Evolutionary conservation across 2,329 filamentous ascomycete genomes (phyloP).

Genomic region (Diaporthe citriasiana): DNA sequence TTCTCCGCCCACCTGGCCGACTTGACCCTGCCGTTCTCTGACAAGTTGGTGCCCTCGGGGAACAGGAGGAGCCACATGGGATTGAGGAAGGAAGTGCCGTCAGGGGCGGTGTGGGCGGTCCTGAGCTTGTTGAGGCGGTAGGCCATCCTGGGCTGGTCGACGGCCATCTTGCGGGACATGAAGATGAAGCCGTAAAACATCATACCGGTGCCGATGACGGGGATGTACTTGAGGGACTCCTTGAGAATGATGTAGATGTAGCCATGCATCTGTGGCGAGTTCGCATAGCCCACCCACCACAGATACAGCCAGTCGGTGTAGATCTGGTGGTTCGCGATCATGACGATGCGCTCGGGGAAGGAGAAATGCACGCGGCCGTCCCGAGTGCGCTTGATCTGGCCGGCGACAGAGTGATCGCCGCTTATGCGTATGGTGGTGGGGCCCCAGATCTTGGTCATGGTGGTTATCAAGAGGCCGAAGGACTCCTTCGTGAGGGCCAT

Average conservation of each 20-base stretch:
- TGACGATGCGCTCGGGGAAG: constrained; percentile 84
- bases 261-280: constrained; percentile 81
- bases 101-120: constrained; percentile 65
- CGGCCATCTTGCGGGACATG: constrained; percentile 89
- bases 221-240: constrained; percentile 86
- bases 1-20: constrained; percentile 85
- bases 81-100: constrained; percentile 70
- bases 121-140: constrained; percentile 81
- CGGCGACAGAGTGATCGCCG: constrained; percentile 83
- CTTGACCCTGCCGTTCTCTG: constrained; percentile 76
- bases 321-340: constrained; percentile 93
- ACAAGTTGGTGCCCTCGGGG: constrained; percentile 88
- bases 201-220: constrained; percentile 84
- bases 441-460: constrained; percentile 89
- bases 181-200: constrained; percentile 93
- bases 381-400: constrained; percentile 77
- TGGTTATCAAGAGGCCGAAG: constrained; percentile 83
- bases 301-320: constrained; percentile 95
- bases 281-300: constrained; percentile 94
- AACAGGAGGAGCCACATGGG: constrained; percentile 95
- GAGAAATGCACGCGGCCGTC: constrained; percentile 83
- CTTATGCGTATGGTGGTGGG: constrained; percentile 86
- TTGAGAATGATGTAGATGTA: constrained; percentile 93
- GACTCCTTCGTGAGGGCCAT: constrained; percentile 90
- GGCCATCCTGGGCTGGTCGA: constrained; percentile 81